A percentile compares a stretch with the other conserved stretches of the same genome.
phyloP scores from a whole-genome alignment of 116 monocot species.

The Iris pallida region DNA sequence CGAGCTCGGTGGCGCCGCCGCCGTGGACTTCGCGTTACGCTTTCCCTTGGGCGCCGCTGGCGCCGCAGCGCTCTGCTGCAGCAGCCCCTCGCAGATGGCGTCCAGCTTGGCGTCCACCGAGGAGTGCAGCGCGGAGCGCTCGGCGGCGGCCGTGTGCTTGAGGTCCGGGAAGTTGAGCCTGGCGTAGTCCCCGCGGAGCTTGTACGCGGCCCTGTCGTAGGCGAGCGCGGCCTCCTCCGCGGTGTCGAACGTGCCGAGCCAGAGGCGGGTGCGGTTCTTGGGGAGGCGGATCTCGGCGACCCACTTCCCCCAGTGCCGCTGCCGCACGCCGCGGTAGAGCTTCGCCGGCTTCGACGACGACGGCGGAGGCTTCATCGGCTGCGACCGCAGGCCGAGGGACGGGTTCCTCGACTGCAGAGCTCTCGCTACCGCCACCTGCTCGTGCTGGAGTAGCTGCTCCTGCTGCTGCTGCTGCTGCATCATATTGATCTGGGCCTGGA shows the following conservation, averaged over 20 bases:
- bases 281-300: slow-evolving; percentile 77
- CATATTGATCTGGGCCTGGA: slow-evolving; percentile 14
- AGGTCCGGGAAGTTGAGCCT: slow-evolving; percentile 63
- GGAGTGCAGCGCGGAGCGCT: slow-evolving; percentile 15
- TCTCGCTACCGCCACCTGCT: no score
- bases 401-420: background rate
- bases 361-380: slow-evolving; percentile 53
- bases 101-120: slow-evolving; percentile 59
- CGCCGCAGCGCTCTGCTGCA: slow-evolving; percentile 7
- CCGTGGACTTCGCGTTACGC: background rate
- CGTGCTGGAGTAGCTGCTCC: background rate
- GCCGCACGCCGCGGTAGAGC: slow-evolving; percentile 74
- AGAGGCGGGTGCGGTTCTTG: slow-evolving; percentile 64
- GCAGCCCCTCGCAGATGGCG: slow-evolving; percentile 40
- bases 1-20: slow-evolving; percentile 13
- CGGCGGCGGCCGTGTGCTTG: slow-evolving; percentile 4
- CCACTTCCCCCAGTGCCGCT: slow-evolving; percentile 91
- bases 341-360: slow-evolving; percentile 31
- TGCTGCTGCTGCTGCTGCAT: background rate
- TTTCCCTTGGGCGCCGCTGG: background rate
- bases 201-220: slow-evolving; percentile 82
- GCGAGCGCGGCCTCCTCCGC: slow-evolving; percentile 73
- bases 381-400: slow-evolving; percentile 32
- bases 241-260: slow-evolving; percentile 88
- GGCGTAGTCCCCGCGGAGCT: slow-evolving; percentile 78